Conservation (phyloP, 208 protist species). For the Acanthamoeba healyi region DNA sequence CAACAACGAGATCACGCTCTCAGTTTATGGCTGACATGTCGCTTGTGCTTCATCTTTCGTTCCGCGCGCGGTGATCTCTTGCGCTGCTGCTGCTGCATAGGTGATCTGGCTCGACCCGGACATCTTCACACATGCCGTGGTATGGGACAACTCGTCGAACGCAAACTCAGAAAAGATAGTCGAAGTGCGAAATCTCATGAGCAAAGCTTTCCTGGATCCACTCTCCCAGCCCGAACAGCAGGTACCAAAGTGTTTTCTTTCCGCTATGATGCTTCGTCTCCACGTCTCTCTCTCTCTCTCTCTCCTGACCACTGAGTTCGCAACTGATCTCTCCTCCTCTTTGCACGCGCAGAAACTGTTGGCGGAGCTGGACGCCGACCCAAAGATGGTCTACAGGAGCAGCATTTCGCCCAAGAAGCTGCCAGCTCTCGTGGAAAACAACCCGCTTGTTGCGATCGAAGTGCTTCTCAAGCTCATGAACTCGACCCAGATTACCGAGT, state of each 20-base stretch:
- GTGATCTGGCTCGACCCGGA: slow-evolving; percentile 62
- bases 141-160: slow-evolving; percentile 49
- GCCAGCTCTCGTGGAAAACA: slow-evolving; percentile 91
- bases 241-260: no score
- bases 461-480: slow-evolving; percentile 91
- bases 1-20: no score
- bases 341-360: slow-evolving; percentile 19
- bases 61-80: no score
- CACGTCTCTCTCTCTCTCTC: no score
- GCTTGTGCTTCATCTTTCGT: no score
- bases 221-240: slow-evolving; percentile 65
- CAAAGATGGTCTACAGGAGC: slow-evolving; percentile 87
- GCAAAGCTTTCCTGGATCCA: slow-evolving; percentile 48
- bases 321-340: background rate
- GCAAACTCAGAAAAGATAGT: background rate
- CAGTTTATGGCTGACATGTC: no score
- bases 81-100: no score
- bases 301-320: no score
- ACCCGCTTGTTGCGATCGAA: slow-evolving; percentile 90
- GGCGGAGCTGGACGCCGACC: slow-evolving; percentile 85
- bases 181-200: slow-evolving; percentile 66
- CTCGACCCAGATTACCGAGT: slow-evolving; percentile 89
- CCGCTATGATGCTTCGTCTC: no score
- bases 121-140: slow-evolving; percentile 45
- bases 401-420: slow-evolving; percentile 88